Base-by-base conservation (phyloP, 352 stramenopile genomes). In the Paralagenidium karlingii region DNA sequence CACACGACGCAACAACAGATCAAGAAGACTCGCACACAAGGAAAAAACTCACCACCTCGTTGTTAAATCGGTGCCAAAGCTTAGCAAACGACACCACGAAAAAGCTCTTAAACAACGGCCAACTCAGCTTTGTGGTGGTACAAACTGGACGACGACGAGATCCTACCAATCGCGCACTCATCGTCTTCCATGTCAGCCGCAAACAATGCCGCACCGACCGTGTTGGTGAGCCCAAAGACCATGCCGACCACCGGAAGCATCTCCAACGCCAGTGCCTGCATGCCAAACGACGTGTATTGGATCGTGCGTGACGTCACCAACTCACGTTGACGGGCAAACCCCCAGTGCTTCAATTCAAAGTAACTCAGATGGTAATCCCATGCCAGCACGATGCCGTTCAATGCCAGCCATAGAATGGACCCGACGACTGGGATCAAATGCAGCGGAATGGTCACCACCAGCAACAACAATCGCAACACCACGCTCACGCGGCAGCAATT, bases 331-430 rank as follows among this genome's bases (percentile, higher is more conserved):
- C 82, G 55, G 11, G 38, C 52, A 47, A 81, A 81, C n/a, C 34
- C 40, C 16, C 59, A 58, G 40, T 68, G 64, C 37, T 76, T 77
- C 42, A 82, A 61, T 50, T 82, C 69, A 47, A 87, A 84, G 48
- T 82, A 87, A 46, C 73, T 74, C 24, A 82, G 50, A 41, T 83
- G 69, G 30, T 77, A 67, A 47, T 83, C 69, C 73, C 73, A 87
- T 7, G 60, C 69, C 37, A 81, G 41, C 36, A 84, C 49, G 15
- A 60, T 66, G 46, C 68, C 67, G 50, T 87, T 83, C 43, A 84
- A 51, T 63, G 60, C 83, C 40, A 77, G 52, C 42, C 74, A 87
- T 22, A 67, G 36, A 33, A 78, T 37, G 21, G 66, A 76, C 34
- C 73, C 73, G 38, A 79, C 29, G 30, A 87, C 43, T 5, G 73